Base-by-base conservation (phyloP, 768 basidiomycete species). In the Kwoniella heveanensis region DNA sequence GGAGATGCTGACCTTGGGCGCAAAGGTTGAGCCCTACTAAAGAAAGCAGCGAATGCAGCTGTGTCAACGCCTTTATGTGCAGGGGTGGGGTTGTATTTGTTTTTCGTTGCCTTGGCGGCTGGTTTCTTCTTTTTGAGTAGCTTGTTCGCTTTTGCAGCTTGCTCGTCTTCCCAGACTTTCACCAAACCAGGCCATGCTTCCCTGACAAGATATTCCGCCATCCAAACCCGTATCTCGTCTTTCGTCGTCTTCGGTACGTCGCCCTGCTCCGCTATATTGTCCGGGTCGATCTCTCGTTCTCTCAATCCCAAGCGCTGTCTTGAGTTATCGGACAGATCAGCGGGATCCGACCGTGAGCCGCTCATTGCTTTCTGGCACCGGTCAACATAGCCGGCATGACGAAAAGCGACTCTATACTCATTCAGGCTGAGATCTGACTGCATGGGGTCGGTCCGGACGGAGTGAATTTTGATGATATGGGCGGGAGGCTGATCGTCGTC, bases 381-480 rank as follows among this genome's bases (percentile, higher is more conserved):
- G 2, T 80, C 82, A 4, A 90, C 88, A 22, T 92, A 84, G 50
- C 84, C 83, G 5, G 83, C 82, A 0, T 90, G 91, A 7, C 85
- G 84, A 56, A 92, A 83, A 70, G 91, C 88, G 13, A 94, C 81
- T 1, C 92, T 88, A 69, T 91, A 92, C 77, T 95, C 92, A 0
- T 87, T 81, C 8, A 83, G 80, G 68, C 91, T 90, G 6, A 22
- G 25, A 60, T 60, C 50, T 0, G 90, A 90, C 12, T 85, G 90
- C 0, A 84, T 82, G 68, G 92, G 91, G 5, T 79, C 82, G 2
- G 54, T 10, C 10, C 92, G 84, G 4, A 83, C 78, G 0, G 85
- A 85, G 66, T 88, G 86, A 21, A 93, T 87, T 71, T 86, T 86
- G 22, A 87, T 65, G 50, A 92, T 84, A 29, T 72, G 65, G 1